phyloP scores from a whole-genome alignment of 83 land plant species.

The Picea abies region DNA sequence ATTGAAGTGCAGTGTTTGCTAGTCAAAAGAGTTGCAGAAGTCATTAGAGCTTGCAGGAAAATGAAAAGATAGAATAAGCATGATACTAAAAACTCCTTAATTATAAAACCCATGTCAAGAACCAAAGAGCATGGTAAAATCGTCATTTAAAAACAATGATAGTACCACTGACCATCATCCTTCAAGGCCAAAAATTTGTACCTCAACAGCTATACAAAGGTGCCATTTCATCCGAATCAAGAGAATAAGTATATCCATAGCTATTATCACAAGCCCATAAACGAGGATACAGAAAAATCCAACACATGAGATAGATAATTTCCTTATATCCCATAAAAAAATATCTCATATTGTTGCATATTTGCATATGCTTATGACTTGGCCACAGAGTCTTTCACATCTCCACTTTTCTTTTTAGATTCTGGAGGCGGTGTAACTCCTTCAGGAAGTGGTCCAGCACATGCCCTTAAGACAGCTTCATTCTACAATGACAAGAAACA shows the following conservation, averaged over 20 bases:
- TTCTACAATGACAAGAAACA: neutral
- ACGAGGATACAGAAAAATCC: neutral
- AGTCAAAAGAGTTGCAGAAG: neutral
- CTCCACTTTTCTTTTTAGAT: conserved; percentile 13
- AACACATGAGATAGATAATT: neutral
- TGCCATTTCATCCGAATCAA: neutral
- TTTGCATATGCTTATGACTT: neutral
- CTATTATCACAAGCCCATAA: neutral
- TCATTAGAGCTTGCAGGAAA: neutral
- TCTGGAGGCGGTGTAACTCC: conserved; percentile 11
- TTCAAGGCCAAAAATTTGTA: neutral
- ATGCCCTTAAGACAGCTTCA: conserved; percentile 15
- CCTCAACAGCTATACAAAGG: neutral
- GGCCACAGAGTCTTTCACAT: neutral
- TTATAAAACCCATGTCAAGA: neutral
- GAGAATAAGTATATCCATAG: neutral
- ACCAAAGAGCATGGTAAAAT: neutral
- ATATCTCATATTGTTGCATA: neutral
- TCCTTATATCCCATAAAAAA: neutral
- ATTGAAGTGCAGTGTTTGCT: too few relatives aligned
- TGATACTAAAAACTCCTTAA: neutral
- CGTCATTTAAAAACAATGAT: neutral
- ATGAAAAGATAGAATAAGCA: neutral
- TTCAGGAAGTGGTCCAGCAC: conserved; percentile 18
- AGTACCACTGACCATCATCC: neutral